A percentile compares a stretch with the other conserved stretches of the same genome.
These are phyloP conservation scores for Uronychia setigera DNA, from an alignment of 73 alveolate species.

Conservation along the genomic window DNA sequence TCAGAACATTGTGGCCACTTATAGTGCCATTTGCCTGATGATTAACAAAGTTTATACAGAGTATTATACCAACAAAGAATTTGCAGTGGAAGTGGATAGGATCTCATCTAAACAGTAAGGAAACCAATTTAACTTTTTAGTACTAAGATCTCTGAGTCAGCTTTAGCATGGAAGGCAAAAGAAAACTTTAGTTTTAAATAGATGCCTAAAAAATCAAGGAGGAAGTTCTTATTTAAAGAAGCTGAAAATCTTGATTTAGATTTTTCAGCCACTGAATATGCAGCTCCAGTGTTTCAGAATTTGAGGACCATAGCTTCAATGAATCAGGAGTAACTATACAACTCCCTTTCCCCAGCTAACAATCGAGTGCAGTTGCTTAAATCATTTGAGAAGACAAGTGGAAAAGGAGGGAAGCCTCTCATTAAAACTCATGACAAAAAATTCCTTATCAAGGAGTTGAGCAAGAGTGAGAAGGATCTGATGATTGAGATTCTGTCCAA, in stretches of 20 bases:
- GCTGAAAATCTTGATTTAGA: constrained; percentile 11
- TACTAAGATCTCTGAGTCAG: neutral
- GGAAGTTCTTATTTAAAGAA: neutral
- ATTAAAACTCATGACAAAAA: constrained; percentile 65
- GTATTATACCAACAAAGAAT: constrained; percentile 12
- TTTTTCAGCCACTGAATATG: constrained; percentile 56
- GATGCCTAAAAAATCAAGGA: neutral
- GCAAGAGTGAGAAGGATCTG: constrained; percentile 58
- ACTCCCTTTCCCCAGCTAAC: constrained; percentile 46
- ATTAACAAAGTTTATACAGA: constrained; percentile 16
- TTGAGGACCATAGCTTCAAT: constrained; percentile 34
- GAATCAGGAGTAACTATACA: constrained; percentile 39
- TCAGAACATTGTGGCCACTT: constrained; percentile 28
- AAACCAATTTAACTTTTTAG: neutral
- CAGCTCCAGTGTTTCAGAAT: constrained; percentile 53
- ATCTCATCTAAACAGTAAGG: neutral
- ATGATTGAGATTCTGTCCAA: constrained; percentile 37
- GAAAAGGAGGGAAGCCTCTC: constrained; percentile 67
- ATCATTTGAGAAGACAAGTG: constrained; percentile 69
- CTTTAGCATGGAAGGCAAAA: neutral
- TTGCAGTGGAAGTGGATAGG: constrained; percentile 25
- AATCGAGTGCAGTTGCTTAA: constrained; percentile 32
- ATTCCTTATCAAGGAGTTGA: constrained; percentile 57
- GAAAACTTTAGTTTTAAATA: neutral
- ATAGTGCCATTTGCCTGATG: constrained; percentile 34